Evolutionary conservation across 352 stramenopile genomes (phyloP).

Genomic region (Phytopythium litorale): DNA sequence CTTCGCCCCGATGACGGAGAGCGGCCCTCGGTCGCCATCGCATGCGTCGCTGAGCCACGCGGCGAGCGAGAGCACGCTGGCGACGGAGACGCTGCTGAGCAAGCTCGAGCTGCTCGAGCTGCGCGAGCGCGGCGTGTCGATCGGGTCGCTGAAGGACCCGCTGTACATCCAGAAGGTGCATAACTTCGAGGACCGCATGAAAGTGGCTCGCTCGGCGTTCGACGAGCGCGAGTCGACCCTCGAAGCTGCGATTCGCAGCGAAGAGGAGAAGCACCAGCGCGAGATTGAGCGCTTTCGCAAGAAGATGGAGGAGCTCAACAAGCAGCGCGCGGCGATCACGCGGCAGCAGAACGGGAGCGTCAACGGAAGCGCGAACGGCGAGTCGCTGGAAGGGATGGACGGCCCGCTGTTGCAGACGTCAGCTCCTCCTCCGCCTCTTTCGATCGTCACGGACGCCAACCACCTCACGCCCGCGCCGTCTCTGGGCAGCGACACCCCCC

Average conservation of each 20-base stretch:
- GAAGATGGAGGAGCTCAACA: constrained; percentile 84
- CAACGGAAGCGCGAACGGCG: constrained; percentile 17
- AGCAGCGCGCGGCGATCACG: constrained; percentile 66
- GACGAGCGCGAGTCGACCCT: constrained; percentile 70
- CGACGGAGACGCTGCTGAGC: constrained; percentile 34
- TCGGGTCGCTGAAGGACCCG: constrained; percentile 51
- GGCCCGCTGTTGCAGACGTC: constrained; percentile 1
- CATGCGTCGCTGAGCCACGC: constrained; percentile 31
- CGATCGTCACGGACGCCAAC: constrained; percentile 1
- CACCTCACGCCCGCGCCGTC: not conserved
- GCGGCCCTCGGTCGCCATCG: constrained; percentile 28
- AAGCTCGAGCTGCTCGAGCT: constrained; percentile 41
- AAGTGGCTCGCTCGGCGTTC: constrained; percentile 49
- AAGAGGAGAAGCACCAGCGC: constrained; percentile 80
- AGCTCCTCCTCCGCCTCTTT: not conserved
- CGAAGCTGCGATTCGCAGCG: constrained; percentile 66
- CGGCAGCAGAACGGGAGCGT: constrained; percentile 41
- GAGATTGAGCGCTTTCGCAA: constrained; percentile 79
- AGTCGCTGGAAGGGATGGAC: constrained; percentile 5
- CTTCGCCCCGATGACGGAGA: constrained; percentile 14
- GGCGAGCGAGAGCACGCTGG: constrained; percentile 39
- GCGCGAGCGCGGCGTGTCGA: constrained; percentile 54
- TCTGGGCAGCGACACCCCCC: not conserved
- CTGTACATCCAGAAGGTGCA: constrained; percentile 57
- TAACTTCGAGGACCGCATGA: constrained; percentile 62